These are phyloP conservation scores for Dryas integrifolia DNA, from an alignment of 331 rosid species.

Conservation along the genomic window DNA sequence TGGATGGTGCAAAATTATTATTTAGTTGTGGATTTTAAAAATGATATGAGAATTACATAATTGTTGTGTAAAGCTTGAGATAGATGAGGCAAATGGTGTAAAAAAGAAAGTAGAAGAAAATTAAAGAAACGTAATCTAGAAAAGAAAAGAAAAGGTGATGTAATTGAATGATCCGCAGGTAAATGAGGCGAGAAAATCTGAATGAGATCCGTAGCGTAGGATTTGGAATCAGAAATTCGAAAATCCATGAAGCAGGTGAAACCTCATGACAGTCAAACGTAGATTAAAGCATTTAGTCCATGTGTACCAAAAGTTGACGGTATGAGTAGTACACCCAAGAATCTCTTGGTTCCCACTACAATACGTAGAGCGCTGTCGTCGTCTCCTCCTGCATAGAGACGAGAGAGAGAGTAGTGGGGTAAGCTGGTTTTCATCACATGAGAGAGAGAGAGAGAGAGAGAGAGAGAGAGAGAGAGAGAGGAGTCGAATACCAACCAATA, in stretches of 20 bases:
- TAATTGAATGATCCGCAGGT: no score
- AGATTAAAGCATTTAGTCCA: no score
- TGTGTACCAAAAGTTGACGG: background rate
- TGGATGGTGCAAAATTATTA: no score
- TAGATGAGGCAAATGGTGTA: no score
- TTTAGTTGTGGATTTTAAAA: no score
- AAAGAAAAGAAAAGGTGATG: no score
- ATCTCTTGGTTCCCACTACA: background rate
- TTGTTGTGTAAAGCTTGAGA: no score
- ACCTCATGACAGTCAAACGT: background rate
- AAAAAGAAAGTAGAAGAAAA: no score
- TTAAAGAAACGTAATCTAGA: no score
- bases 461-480: conserved; percentile 29
- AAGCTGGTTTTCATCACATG: conserved; percentile 6
- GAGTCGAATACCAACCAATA: conserved; percentile 25
- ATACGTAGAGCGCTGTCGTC: conserved; percentile 3
- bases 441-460: background rate
- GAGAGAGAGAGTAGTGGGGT: background rate
- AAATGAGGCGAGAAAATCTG: no score
- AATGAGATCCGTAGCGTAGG: background rate
- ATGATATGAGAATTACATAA: no score
- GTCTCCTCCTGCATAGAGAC: background rate
- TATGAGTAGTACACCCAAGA: conserved; percentile 7
- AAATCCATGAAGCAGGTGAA: no score
- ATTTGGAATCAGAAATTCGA: background rate